Evolutionary conservation across 768 basidiomycete genomes (phyloP).

Genomic region (Infundibulicybe gibba): DNA sequence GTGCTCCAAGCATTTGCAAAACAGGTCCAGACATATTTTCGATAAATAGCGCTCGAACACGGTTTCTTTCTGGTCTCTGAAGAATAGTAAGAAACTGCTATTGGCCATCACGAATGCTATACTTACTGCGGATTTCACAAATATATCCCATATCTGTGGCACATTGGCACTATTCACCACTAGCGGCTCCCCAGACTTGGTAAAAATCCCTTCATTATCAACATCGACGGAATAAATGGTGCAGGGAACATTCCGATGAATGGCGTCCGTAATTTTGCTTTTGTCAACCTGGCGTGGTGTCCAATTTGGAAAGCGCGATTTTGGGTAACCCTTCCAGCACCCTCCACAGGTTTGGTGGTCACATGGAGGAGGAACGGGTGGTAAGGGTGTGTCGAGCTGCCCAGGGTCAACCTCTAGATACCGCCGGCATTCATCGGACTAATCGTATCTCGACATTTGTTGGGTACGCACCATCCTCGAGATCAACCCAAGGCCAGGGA

Average conservation of each 20-base stretch:
- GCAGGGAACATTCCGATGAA: conserved; percentile 20
- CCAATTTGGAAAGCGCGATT: conserved; percentile 56
- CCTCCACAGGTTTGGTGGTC: conserved; percentile 27
- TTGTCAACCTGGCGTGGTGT: conserved; percentile 38
- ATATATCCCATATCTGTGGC: conserved; percentile 32
- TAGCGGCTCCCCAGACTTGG: conserved; percentile 17
- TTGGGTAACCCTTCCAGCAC: conserved; percentile 41
- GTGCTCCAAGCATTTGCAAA: conserved; percentile 58
- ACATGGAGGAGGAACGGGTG: conserved; percentile 33
- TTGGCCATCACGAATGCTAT: neutral
- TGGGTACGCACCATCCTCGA: conserved; percentile 27
- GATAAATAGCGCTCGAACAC: conserved; percentile 51
- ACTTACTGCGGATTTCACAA: conserved; percentile 32
- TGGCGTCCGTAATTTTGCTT: conserved; percentile 35
- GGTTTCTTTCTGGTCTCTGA: conserved; percentile 29
- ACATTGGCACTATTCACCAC: conserved; percentile 16
- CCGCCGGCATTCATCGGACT: neutral
- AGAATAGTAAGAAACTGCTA: neutral
- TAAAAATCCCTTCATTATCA: conserved; percentile 31
- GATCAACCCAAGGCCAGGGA: conserved; percentile 45
- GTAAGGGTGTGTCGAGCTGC: conserved; percentile 25
- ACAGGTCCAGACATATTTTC: conserved; percentile 49
- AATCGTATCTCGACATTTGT: neutral
- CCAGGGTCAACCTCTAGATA: conserved; percentile 30
- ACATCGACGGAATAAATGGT: conserved; percentile 39